These are phyloP conservation scores for Fusarium solani-melongenae DNA, from an alignment of 2,329 filamentous ascomycete species.

Conservation along the genomic window DNA sequence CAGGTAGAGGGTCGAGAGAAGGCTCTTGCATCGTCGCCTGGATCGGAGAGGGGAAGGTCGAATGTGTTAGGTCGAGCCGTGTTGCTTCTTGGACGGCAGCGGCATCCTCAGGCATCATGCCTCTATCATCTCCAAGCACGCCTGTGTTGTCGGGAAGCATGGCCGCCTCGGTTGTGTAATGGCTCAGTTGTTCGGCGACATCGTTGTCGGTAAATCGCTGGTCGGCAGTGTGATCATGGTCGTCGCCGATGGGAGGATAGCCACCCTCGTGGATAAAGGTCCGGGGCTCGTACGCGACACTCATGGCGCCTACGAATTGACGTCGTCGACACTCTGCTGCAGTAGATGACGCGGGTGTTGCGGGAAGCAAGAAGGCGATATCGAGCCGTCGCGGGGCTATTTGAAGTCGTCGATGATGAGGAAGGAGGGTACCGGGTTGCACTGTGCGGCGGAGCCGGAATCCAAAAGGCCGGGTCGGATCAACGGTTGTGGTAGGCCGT, in stretches of 20 bases:
- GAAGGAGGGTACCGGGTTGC: background rate
- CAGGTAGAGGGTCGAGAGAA: conserved; percentile 47
- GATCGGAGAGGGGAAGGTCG: conserved; percentile 50
- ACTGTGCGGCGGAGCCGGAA: background rate
- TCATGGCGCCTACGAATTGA: conserved; percentile 53
- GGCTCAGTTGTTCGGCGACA: conserved; percentile 56
- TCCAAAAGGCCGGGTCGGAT: background rate
- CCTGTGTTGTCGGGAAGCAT: conserved; percentile 53
- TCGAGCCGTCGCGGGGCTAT: conserved; percentile 24
- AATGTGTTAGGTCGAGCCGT: conserved; percentile 52
- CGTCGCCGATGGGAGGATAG: conserved; percentile 60
- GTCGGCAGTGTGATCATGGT: conserved; percentile 54
- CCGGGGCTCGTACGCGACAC: conserved; percentile 63
- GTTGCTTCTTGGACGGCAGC: conserved; percentile 51
- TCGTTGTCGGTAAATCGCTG: conserved; percentile 57
- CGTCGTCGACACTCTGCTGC: conserved; percentile 15
- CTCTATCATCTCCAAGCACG: conserved; percentile 50
- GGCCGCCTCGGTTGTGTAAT: conserved; percentile 55
- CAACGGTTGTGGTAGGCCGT: conserved; percentile 9
- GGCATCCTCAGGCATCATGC: conserved; percentile 53
- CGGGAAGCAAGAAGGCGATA: conserved; percentile 13
- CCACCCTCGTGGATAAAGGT: conserved; percentile 60
- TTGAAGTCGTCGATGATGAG: background rate
- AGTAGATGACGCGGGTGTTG: conserved; percentile 27
- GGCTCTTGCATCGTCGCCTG: conserved; percentile 46